Conservation (phyloP, 1,284 basidiomycete species). For the Phellopilus nigrolimitatus region DNA sequence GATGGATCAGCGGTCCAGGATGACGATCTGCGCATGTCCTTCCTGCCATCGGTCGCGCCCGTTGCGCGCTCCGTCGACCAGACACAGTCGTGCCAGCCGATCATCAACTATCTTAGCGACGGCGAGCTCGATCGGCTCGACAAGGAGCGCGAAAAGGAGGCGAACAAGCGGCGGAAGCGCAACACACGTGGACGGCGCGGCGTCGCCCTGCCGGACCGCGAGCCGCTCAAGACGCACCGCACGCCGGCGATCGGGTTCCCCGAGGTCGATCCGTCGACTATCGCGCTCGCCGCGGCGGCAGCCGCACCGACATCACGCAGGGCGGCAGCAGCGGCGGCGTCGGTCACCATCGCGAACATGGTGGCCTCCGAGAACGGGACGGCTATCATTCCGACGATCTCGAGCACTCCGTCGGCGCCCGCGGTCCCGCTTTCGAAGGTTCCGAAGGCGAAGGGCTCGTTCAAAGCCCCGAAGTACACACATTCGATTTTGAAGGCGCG, state of each 20-base stretch:
- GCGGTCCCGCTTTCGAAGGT: conserved; percentile 44
- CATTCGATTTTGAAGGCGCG: conserved; percentile 51
- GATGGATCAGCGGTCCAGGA: conserved; percentile 80
- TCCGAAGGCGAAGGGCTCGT: conserved; percentile 66
- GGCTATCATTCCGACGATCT: conserved; percentile 42
- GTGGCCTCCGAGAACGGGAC: conserved; percentile 77
- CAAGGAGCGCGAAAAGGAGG: conserved; percentile 90
- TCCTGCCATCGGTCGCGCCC: conserved; percentile 76
- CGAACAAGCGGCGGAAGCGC: conserved; percentile 79
- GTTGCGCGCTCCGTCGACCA: conserved; percentile 71
- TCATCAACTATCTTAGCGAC: conserved; percentile 84
- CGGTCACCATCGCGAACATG: conserved; percentile 76
- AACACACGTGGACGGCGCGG: conserved; percentile 87
- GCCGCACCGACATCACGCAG: conserved; percentile 67
- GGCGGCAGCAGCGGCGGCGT: conserved; percentile 82
- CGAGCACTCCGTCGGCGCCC: conserved; percentile 41
- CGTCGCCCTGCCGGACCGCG: conserved; percentile 88
- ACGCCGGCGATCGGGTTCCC: conserved; percentile 83
- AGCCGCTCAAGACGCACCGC: conserved; percentile 87
- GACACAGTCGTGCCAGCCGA: conserved; percentile 79
- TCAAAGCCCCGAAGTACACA: conserved; percentile 64
- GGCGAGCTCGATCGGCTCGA: conserved; percentile 87
- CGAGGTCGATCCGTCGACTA: conserved; percentile 63
- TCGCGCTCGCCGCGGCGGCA: conserved; percentile 58
- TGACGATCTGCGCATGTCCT: conserved; percentile 87